phyloP scores from a whole-genome alignment of 768 basidiomycete genomes.

The Agaricus blazei region DNA sequence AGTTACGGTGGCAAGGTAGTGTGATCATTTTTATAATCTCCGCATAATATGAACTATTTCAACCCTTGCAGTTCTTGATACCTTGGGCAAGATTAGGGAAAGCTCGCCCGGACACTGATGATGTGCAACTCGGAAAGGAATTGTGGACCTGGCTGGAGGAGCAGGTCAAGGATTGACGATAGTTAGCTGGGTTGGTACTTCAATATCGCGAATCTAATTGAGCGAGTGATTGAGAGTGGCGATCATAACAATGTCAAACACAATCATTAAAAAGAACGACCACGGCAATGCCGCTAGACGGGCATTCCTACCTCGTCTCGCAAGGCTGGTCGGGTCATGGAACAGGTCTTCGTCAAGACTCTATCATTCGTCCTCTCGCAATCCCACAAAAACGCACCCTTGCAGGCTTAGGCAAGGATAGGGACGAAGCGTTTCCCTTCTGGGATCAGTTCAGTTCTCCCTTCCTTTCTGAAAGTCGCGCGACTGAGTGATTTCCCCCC shows the following conservation, averaged over 20 bases:
- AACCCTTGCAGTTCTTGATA: slow-evolving; percentile 31
- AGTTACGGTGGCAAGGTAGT: slow-evolving; percentile 28
- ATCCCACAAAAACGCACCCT: slow-evolving; percentile 82
- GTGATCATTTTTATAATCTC: background rate
- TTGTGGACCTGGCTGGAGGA: slow-evolving; percentile 46
- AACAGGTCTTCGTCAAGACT: slow-evolving; percentile 77
- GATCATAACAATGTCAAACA: background rate
- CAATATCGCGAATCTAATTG: too few relatives aligned
- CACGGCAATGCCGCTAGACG: slow-evolving; percentile 58
- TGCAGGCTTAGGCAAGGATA: slow-evolving; percentile 86
- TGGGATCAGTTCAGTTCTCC: slow-evolving; percentile 84
- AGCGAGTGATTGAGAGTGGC: too few relatives aligned
- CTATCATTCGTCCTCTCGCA: slow-evolving; percentile 70
- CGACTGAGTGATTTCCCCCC: background rate
- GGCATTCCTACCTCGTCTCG: slow-evolving; percentile 63
- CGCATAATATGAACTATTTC: background rate
- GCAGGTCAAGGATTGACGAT: slow-evolving; percentile 24
- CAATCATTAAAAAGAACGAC: background rate
- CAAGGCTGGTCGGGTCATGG: slow-evolving; percentile 92
- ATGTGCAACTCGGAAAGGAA: slow-evolving; percentile 26
- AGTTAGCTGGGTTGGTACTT: too few relatives aligned
- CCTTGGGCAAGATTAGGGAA: slow-evolving; percentile 41
- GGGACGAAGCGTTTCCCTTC: slow-evolving; percentile 95
- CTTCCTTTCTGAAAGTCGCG: background rate
- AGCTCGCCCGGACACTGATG: slow-evolving; percentile 23